Base-by-base conservation (phyloP, 495 filamentous ascomycete species). In the Penicillium coffeae region DNA sequence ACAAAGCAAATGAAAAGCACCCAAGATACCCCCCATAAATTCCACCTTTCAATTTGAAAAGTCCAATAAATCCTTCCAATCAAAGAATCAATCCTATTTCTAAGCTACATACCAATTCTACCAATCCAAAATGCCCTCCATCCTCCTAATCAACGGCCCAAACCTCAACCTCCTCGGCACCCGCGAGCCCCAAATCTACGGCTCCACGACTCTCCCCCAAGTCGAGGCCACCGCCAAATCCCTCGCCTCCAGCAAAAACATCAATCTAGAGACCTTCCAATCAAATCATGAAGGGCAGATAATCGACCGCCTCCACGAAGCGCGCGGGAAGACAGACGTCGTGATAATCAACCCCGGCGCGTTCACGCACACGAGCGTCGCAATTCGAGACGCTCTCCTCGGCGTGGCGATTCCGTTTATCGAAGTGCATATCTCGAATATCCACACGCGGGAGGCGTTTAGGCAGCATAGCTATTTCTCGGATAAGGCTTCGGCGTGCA, bases 141-240 rank as follows among this genome's bases (percentile, higher is more conserved):
- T 85, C 55, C 78, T 85, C 58, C 74, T 84, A 43, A 73, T 85
- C 67, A 84, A 84, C 61, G 81, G 82, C 21, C 80, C 80, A n/a
- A 84, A 84, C 60, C 78, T 86, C 58, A 86, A 83, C 63, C 79
- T 86, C 46, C 74, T 84, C 21, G 81, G 80, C 10, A 79, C 74
- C n/a, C 71, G 82, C 3, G 82, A 85, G 52, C 81, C 81, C 6
- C 60, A 76, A 34, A 72, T 84, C 48, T 83, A 83, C 62, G 82
- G 81, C 50, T 64, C 60, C 38, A 73, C 71, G 2, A 83, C 79
- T 1, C 75, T 85, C 21, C n/a, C 54, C n/a, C 70, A 80, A 47
- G 65, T 84, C 36, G 69, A 75, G 20, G 12, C 52, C 1, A 34
- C 58, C n/a, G 64, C 64, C 21, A 38, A 59, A 10, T 35, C 62